Evolutionary conservation across 306 rosid genomes (phyloP).

Genomic region (Senna tora): DNA sequence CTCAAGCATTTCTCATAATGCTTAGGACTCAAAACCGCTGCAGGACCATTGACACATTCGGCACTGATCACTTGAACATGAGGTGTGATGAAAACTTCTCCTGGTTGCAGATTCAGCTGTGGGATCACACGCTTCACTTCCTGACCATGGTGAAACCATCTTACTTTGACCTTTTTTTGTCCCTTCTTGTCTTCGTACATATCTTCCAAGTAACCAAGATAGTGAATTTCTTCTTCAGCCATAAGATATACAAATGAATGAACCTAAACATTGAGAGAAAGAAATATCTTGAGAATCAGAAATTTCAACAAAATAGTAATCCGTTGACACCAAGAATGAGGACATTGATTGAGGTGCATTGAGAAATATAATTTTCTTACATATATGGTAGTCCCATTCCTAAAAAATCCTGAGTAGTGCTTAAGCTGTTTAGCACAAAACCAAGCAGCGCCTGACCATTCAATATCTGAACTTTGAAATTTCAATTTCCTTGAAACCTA

Average conservation of each 20-base stretch:
- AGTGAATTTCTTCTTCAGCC: constrained; percentile 66
- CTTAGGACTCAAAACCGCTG: constrained; percentile 74
- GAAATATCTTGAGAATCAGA: constrained; percentile 31
- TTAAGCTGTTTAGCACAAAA: constrained; percentile 79
- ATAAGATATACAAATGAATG: constrained; percentile 78
- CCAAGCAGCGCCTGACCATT: constrained; percentile 76
- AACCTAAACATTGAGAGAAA: constrained; percentile 55
- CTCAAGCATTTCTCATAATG: constrained; percentile 67
- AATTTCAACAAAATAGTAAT: constrained; percentile 10
- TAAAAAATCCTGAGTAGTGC: constrained; percentile 71
- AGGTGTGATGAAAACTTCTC: constrained; percentile 84
- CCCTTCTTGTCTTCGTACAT: constrained; percentile 85
- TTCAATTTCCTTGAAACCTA: constrained; percentile 73
- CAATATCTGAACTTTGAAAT: constrained; percentile 63
- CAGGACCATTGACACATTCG: constrained; percentile 80
- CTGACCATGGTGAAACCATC: constrained; percentile 77
- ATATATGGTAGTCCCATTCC: constrained; percentile 58
- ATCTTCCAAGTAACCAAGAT: constrained; percentile 91
- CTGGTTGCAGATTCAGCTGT: constrained; percentile 60
- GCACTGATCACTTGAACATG: constrained; percentile 84
- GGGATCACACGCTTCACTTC: constrained; percentile 63
- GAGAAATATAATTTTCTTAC: constrained; percentile 51
- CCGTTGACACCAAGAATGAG: constrained; percentile 6
- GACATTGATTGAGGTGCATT: constrained; percentile 17
- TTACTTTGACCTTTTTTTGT: constrained; percentile 72